Evolutionary conservation across 768 basidiomycete species (phyloP).

Genomic region (Lactifluus piperatus): DNA sequence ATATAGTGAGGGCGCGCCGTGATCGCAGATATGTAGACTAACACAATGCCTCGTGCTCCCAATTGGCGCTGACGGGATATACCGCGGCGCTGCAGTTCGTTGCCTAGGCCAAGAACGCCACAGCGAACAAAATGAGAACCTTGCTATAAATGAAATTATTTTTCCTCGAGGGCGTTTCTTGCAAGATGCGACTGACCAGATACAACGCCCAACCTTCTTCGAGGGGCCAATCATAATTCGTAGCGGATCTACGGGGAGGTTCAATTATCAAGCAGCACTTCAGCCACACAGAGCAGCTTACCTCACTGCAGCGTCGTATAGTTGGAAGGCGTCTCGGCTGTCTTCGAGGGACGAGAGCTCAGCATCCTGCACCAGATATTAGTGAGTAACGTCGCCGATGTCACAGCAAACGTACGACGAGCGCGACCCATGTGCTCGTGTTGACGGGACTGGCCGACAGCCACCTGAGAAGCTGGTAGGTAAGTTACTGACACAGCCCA

Average conservation of each 20-base stretch:
- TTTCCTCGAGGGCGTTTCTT: background rate
- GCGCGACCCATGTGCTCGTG: constrained; percentile 55
- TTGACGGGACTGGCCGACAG: constrained; percentile 62
- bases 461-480: constrained; percentile 40
- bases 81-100: constrained; percentile 57
- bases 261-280: background rate
- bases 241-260: constrained; percentile 39
- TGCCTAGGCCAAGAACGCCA: constrained; percentile 57
- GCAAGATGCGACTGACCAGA: constrained; percentile 35
- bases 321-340: constrained; percentile 48
- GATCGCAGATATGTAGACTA: constrained; percentile 23
- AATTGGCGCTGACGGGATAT: constrained; percentile 59
- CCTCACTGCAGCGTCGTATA: constrained; percentile 66
- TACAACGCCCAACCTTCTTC: constrained; percentile 67
- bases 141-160: constrained; percentile 36
- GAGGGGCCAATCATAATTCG: constrained; percentile 59
- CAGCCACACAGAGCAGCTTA: constrained; percentile 23
- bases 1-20: background rate
- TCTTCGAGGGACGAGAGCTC: constrained; percentile 54
- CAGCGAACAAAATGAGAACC: constrained; percentile 59
- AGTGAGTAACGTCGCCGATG: background rate
- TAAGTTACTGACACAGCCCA: background rate
- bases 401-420: constrained; percentile 40
- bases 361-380: constrained; percentile 44
- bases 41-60: constrained; percentile 70